These are phyloP conservation scores for Neofusicoccum parvum DNA, from an alignment of 2,329 filamentous ascomycete species.

Conservation along the genomic window DNA sequence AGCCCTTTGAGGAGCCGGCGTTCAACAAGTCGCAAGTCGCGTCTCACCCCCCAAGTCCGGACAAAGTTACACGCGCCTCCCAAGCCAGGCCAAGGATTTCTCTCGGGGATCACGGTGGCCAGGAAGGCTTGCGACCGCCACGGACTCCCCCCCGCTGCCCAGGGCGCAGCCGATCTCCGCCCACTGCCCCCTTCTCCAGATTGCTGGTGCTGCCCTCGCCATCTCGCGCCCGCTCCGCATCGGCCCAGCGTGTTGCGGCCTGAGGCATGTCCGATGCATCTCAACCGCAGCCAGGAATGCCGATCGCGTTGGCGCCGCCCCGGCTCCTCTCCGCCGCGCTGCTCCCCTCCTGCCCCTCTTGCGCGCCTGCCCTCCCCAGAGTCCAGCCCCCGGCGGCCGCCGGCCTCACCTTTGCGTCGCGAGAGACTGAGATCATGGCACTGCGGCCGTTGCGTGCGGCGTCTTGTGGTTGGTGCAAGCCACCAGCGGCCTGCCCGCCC, in stretches of 20 bases:
- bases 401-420: neutral
- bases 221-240: conserved; percentile 11
- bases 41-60: conserved; percentile 11
- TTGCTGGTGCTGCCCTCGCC: neutral
- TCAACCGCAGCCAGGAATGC: neutral
- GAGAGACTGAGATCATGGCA: neutral
- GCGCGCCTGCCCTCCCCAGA: neutral
- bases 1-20: conserved; percentile 10
- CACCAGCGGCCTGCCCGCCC: neutral
- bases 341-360: neutral
- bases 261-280: neutral
- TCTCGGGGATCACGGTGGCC: conserved; percentile 7
- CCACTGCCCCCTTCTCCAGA: conserved; percentile 9
- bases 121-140: neutral
- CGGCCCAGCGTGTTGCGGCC: neutral
- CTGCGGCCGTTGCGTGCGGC: neutral
- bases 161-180: conserved; percentile 9
- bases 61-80: neutral
- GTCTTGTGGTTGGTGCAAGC: neutral
- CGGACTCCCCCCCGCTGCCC: neutral
- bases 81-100: conserved; percentile 14
- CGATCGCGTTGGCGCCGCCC: neutral
- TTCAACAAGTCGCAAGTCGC: conserved; percentile 15
- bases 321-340: conserved; percentile 3
- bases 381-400: neutral